A percentile compares a stretch with the other conserved stretches of the same genome.
Conservation (phyloP, 2,329 filamentous ascomycete genomes). For the Penicillium sp. region DNA sequence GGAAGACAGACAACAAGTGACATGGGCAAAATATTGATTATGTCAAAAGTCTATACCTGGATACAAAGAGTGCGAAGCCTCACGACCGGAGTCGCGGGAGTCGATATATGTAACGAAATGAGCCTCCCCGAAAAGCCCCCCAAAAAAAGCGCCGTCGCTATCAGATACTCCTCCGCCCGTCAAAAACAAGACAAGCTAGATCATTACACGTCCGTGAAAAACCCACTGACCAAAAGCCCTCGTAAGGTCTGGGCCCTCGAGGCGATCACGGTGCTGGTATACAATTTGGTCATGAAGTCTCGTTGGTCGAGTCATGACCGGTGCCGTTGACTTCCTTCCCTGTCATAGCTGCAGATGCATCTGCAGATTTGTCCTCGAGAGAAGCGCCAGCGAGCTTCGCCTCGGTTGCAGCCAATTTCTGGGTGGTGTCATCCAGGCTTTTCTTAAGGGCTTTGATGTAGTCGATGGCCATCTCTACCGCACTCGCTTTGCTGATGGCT, state of each 20-base stretch:
- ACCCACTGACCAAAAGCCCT: background rate
- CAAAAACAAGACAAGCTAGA: conserved; percentile 1
- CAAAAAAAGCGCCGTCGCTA: conserved; percentile 9
- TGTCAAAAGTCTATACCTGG: background rate
- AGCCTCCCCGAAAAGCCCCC: background rate
- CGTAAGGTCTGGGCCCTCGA: background rate
- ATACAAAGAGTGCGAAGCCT: background rate
- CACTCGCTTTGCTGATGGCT: conserved; percentile 88
- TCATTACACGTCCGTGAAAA: conserved; percentile 11
- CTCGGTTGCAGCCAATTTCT: conserved; percentile 63
- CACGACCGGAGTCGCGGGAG: conserved; percentile 9
- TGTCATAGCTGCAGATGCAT: background rate
- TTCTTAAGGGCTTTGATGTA: conserved; percentile 85
- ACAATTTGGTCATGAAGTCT: conserved; percentile 7
- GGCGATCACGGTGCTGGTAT: conserved; percentile 1
- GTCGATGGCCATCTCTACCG: conserved; percentile 93
- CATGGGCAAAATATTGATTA: background rate
- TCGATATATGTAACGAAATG: background rate
- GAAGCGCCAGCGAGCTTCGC: conserved; percentile 32
- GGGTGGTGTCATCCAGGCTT: conserved; percentile 66
- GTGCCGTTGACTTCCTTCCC: conserved; percentile 1
- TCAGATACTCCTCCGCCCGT: background rate
- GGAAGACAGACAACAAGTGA: background rate
- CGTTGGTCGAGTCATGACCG: conserved; percentile 1
- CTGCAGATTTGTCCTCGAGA: conserved; percentile 1